Percentiles rank a stretch among this genome's conserved stretches.
Conservation (phyloP, 768 basidiomycete genomes). For the Obba rivulosa region DNA sequence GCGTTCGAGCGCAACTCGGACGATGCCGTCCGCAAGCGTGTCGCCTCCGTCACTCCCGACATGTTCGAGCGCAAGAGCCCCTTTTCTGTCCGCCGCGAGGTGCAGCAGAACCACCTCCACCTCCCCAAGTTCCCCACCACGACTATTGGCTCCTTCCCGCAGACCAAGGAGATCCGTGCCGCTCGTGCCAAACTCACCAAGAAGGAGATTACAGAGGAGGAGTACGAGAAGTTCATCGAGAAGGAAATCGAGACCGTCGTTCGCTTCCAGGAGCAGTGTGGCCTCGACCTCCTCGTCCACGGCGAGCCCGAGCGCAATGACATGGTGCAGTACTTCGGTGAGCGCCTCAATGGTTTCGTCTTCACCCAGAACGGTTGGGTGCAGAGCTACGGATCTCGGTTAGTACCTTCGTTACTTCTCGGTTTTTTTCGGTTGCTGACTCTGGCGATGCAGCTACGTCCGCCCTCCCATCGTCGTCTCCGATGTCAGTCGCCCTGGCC, state of each 20-base stretch:
- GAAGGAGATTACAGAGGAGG: conserved; percentile 73
- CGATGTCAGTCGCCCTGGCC: conserved; percentile 86
- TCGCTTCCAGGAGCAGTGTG: conserved; percentile 94
- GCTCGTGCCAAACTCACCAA: conserved; percentile 95
- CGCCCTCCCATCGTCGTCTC: conserved; percentile 98
- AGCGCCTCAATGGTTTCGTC: conserved; percentile 89
- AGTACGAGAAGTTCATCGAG: conserved; percentile 98
- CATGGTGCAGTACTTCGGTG: conserved; percentile 99
- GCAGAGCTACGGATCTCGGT: conserved; percentile 98
- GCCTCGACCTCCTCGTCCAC: conserved; percentile 95
- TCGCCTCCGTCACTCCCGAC: conserved; percentile 83
- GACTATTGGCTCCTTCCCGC: conserved; percentile 99
- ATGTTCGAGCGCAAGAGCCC: conserved; percentile 84
- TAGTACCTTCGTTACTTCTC: conserved; percentile 18
- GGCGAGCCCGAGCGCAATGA: conserved; percentile 99
- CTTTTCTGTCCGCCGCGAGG: conserved; percentile 81
- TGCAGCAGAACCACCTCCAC: conserved; percentile 83
- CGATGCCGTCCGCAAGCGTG: conserved; percentile 91
- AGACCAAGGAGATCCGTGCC: conserved; percentile 98
- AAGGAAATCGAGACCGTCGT: conserved; percentile 94
- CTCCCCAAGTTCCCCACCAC: conserved; percentile 98
- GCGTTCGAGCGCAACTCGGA: conserved; percentile 92
- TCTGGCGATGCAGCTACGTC: conserved; percentile 60
- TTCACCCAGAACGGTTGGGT: conserved; percentile 99
- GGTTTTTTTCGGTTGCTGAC: conserved; percentile 1